phyloP scores from a whole-genome alignment of 805 yeast species.

The Suhomyces kilbournensis region DNA sequence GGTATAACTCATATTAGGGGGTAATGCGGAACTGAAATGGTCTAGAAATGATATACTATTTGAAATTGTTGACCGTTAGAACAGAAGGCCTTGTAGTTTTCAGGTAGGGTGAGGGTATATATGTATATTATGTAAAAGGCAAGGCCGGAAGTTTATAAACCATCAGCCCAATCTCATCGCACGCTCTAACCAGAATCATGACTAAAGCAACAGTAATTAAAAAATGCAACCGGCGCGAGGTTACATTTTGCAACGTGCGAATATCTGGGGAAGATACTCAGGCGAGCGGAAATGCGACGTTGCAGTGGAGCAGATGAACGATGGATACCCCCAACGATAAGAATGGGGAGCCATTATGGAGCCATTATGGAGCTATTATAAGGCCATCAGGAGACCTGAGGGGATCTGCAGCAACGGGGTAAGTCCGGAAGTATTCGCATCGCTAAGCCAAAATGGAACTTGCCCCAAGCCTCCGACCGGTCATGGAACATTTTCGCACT shows the following conservation, averaged over 20 bases:
- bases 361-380: neutral
- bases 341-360: neutral
- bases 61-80: neutral
- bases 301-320: neutral
- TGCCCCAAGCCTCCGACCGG: neutral
- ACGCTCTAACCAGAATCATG: neutral
- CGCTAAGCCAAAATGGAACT: neutral
- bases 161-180: neutral
- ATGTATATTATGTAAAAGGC: neutral
- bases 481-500: neutral
- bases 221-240: conserved; percentile 2
- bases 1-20: conserved; percentile 13
- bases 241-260: conserved; percentile 2
- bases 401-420: neutral
- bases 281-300: neutral
- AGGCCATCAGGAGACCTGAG: neutral
- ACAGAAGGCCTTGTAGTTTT: neutral
- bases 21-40: neutral
- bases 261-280: neutral
- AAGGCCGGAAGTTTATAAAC: neutral
- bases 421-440: neutral
- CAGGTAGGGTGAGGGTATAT: neutral
- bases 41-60: neutral
- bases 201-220: neutral
- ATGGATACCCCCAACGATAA: neutral